Evolutionary conservation across 2,329 filamentous ascomycete genomes (phyloP).

Genomic region (Fonsecaea erecta): DNA sequence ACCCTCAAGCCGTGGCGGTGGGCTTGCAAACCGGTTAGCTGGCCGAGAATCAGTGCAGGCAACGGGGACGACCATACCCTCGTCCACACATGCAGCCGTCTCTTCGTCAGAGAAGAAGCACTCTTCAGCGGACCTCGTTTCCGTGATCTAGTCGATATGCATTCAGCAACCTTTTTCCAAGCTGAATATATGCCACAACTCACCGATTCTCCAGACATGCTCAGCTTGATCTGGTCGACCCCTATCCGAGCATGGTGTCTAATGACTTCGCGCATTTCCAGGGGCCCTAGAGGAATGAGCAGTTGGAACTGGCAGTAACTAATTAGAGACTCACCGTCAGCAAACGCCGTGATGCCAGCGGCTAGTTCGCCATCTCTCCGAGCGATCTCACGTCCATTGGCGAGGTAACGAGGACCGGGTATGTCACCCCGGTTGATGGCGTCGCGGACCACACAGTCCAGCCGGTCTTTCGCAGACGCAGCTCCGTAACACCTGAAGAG

Average conservation of each 20-base stretch:
- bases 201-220: conserved; percentile 52
- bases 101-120: neutral
- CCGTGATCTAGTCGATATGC: neutral
- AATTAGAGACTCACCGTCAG: neutral
- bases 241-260: conserved; percentile 44
- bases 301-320: neutral
- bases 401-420: neutral
- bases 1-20: conserved; percentile 43
- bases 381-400: neutral
- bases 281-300: conserved; percentile 36
- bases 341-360: neutral
- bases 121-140: neutral
- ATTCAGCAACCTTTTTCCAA: neutral
- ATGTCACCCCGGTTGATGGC: neutral
- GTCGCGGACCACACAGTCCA: neutral
- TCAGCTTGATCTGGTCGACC: conserved; percentile 51
- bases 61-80: neutral
- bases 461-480: neutral
- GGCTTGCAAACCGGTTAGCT: conserved; percentile 41
- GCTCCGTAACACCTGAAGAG: neutral
- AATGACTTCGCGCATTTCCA: conserved; percentile 48
- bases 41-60: neutral
- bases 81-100: neutral
- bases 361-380: neutral
- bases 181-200: neutral